phyloP scores from a whole-genome alignment of 495 filamentous ascomycete genomes.

The Penicillium bialowiezense region DNA sequence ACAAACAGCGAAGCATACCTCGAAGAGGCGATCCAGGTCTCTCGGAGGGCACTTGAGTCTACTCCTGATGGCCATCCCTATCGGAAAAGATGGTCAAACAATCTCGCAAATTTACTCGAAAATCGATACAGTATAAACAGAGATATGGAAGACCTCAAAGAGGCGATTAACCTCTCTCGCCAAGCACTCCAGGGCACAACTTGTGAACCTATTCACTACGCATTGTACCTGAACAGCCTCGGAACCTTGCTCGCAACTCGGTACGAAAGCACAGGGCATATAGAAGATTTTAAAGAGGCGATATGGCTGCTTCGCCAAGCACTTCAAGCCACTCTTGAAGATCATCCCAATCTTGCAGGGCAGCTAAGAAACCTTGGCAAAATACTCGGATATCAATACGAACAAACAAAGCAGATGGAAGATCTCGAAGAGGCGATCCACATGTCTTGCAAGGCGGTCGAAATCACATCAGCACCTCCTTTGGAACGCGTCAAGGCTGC shows the following conservation, averaged over 20 bases:
- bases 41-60: constrained; percentile 8
- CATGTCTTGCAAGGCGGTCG: no score
- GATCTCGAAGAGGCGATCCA: neutral
- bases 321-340: neutral
- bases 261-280: constrained; percentile 10
- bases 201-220: neutral
- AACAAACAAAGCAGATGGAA: neutral
- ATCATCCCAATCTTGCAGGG: no score
- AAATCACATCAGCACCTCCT: no score
- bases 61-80: constrained; percentile 15
- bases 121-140: neutral
- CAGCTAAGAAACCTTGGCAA: no score
- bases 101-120: neutral
- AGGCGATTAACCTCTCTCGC: neutral
- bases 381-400: no score
- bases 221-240: constrained; percentile 11
- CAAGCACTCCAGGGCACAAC: constrained; percentile 3
- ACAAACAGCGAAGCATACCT: no score
- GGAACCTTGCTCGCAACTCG: constrained; percentile 5
- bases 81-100: neutral
- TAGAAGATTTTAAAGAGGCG: constrained; percentile 16
- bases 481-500: no score
- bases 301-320: constrained; percentile 1
- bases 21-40: constrained; percentile 15
- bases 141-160: neutral